These are phyloP conservation scores for Coemansia sp. DNA, from an alignment of 192 early-diverging fungal genomes.

Conservation along the genomic window DNA sequence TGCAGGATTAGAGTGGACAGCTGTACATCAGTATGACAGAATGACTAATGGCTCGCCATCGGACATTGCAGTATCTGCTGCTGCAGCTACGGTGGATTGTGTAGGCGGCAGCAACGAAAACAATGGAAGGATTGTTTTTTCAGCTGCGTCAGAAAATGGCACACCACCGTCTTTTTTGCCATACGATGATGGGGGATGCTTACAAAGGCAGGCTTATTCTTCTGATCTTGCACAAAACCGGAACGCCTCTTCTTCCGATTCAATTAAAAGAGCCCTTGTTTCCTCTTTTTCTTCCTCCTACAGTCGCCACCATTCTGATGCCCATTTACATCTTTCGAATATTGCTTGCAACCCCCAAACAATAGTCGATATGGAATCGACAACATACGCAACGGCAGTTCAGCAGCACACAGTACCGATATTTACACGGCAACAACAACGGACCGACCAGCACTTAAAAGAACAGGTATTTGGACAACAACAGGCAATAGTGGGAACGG, in stretches of 20 bases:
- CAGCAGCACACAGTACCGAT: not conserved
- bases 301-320: not conserved
- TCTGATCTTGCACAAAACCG: slow-evolving; percentile 1
- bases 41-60: not conserved
- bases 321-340: slow-evolving; percentile 1
- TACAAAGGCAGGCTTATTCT: slow-evolving; percentile 4
- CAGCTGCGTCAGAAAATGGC: not conserved
- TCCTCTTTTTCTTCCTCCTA: not conserved
- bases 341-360: slow-evolving; percentile 6
- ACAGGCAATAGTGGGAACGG: too few relatives aligned
- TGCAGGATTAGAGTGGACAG: too few relatives aligned
- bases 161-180: not conserved
- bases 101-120: not conserved
- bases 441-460: not conserved
- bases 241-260: not conserved
- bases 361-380: slow-evolving; percentile 8
- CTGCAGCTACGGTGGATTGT: not conserved
- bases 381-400: too few relatives aligned
- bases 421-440: too few relatives aligned
- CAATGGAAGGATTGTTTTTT: slow-evolving; percentile 8
- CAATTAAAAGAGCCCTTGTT: slow-evolving; percentile 3
- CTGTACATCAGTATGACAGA: too few relatives aligned
- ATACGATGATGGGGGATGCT: slow-evolving; percentile 1
- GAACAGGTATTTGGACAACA: too few relatives aligned
- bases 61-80: too few relatives aligned